Percentiles rank a stretch among this genome's conserved stretches.
Evolutionary conservation across 2,329 filamentous ascomycete genomes (phyloP).

Genomic region (Cercospora janseana): DNA sequence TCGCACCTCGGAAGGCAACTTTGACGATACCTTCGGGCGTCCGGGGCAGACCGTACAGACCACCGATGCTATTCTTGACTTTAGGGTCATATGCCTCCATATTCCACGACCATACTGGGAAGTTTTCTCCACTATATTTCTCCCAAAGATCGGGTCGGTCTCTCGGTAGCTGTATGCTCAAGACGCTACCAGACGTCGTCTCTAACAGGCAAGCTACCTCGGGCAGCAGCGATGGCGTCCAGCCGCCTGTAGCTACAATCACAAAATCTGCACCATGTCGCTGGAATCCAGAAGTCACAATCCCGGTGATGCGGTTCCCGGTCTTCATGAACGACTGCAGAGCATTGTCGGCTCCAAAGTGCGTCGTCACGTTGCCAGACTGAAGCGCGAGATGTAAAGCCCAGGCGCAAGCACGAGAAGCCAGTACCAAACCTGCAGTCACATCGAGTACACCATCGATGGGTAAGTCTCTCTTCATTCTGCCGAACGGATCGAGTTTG

Average conservation of each 20-base stretch:
- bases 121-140: slow-evolving; percentile 45
- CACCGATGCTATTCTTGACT: slow-evolving; percentile 16
- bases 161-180: slow-evolving; percentile 46
- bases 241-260: slow-evolving; percentile 33
- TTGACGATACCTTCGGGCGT: slow-evolving; percentile 30
- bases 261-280: slow-evolving; percentile 37
- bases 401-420: slow-evolving; percentile 23
- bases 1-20: slow-evolving; percentile 32
- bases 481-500: slow-evolving; percentile 24
- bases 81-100: slow-evolving; percentile 18
- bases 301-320: slow-evolving; percentile 15
- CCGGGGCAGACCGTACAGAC: slow-evolving; percentile 29
- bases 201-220: slow-evolving; percentile 41
- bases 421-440: slow-evolving; percentile 25
- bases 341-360: slow-evolving; percentile 20
- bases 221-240: slow-evolving; percentile 46
- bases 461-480: slow-evolving; percentile 13
- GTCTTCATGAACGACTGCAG: slow-evolving; percentile 18
- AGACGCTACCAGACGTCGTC: slow-evolving; percentile 50
- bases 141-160: slow-evolving; percentile 41
- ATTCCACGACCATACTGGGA: slow-evolving; percentile 46
- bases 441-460: slow-evolving; percentile 25
- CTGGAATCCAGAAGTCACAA: slow-evolving; percentile 44
- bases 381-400: slow-evolving; percentile 19
- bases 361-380: slow-evolving; percentile 16